Percentiles rank a stretch among this genome's conserved stretches.
These are phyloP conservation scores for Colletotrichum endophyticum DNA, from an alignment of 2,329 filamentous ascomycete species.

Conservation along the genomic window DNA sequence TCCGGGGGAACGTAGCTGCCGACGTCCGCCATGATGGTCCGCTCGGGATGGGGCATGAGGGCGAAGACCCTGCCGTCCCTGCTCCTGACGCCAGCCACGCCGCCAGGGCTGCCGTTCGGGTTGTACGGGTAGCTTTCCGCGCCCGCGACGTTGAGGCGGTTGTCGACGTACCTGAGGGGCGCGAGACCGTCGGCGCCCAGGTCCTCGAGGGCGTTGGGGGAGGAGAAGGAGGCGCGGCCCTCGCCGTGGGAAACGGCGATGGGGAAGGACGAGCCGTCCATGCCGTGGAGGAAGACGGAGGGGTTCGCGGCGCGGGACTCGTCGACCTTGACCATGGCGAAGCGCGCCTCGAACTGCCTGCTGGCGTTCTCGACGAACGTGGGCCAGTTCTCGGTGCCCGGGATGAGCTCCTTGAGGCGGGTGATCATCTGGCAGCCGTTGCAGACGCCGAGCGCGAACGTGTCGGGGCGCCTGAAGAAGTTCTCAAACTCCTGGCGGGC, in stretches of 20 bases:
- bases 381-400: conserved; percentile 83
- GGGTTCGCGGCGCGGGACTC: conserved; percentile 46
- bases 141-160: conserved; percentile 64
- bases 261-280: conserved; percentile 81
- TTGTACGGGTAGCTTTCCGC: conserved; percentile 90
- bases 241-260: conserved; percentile 93
- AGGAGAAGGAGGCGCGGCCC: conserved; percentile 76
- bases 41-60: conserved; percentile 93
- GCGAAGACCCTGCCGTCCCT: conserved; percentile 81
- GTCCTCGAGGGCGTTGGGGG: conserved; percentile 52
- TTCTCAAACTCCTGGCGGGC: conserved; percentile 76
- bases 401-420: conserved; percentile 79
- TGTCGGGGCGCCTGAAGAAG: conserved; percentile 89
- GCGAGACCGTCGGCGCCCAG: conserved; percentile 73
- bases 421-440: conserved; percentile 97
- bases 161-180: conserved; percentile 85
- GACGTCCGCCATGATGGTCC: conserved; percentile 82
- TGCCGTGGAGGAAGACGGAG: conserved; percentile 89
- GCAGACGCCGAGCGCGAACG: conserved; percentile 92
- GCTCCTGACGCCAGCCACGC: conserved; percentile 81
- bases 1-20: conserved; percentile 72
- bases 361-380: conserved; percentile 84
- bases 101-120: conserved; percentile 81
- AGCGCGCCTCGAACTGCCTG: conserved; percentile 89
- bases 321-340: conserved; percentile 82